Conservation (phyloP, 306 rosid genomes). For the Hippophae gyantsensis region DNA sequence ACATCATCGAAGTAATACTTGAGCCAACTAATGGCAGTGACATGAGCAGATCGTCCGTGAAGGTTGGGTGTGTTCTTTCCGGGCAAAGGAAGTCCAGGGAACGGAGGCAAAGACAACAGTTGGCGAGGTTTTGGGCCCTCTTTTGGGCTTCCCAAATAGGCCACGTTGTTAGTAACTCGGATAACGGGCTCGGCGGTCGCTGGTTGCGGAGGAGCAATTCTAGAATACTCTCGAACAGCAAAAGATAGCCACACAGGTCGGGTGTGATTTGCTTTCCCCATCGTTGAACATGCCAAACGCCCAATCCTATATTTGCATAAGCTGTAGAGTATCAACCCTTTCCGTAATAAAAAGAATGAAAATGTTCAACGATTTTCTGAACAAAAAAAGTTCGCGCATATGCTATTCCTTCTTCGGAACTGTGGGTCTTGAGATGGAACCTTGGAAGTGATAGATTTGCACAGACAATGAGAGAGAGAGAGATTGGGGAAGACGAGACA, state of each 20-base stretch:
- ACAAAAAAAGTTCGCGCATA: no score
- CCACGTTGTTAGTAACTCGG: constrained; percentile 71
- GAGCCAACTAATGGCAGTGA: constrained; percentile 80
- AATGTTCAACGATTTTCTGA: no score
- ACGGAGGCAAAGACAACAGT: constrained; percentile 69
- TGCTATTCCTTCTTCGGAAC: no score
- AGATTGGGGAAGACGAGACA: no score
- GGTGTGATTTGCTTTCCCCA: constrained; percentile 6
- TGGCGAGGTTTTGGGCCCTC: constrained; percentile 81
- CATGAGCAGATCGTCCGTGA: constrained; percentile 25
- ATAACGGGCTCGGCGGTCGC: constrained; percentile 42
- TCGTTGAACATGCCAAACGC: not conserved
- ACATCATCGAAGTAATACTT: constrained; percentile 71
- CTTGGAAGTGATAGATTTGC: no score
- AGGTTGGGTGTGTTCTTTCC: constrained; percentile 31
- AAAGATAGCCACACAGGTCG: not conserved
- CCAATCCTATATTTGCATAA: not conserved
- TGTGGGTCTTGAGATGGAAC: no score
- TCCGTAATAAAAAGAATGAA: no score
- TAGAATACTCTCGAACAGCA: constrained; percentile 28
- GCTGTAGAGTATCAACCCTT: not conserved
- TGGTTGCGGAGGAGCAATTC: constrained; percentile 55
- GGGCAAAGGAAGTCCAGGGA: constrained; percentile 55
- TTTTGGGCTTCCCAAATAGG: constrained; percentile 57
- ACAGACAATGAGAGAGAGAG: no score